Evolutionary conservation across 371 early-diverging fungal genomes (phyloP), one percentile per base, ranked within the genome.

Genomic region (Circinella umbellata): DNA sequence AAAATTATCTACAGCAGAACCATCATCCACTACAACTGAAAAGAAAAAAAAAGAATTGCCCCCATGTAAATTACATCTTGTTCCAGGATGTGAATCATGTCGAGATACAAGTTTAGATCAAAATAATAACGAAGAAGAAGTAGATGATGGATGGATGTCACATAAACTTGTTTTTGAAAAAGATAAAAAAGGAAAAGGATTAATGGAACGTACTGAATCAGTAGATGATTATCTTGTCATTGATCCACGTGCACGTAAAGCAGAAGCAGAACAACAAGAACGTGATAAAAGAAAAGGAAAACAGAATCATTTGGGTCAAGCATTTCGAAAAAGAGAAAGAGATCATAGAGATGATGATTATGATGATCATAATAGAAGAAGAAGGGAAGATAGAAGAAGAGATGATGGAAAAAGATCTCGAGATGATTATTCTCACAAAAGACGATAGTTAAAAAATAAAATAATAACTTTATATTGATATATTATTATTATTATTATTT

Each of bases 171-270:
- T 85, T 0, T 93, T 92, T 74, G 89, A 83, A 62, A 90, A 88
- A 67, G 91, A 92, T 69, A 76, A 81, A 51, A 88, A 85, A 61
- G 90, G 89, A 42, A 90, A 90, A 64, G 88, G 90, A 66, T 59
- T 88, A 17, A 82, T 87, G 70, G 83, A 88, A 37, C 80, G 87
- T 51, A 81, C 81, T 17, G 91, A 91, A 53, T 82, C 83, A 6
- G 84, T 90, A 1, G 89, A 93, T 69, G 93, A 92, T 64, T 92
- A 90, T 73, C 80, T 91, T 7, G 93, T 93, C 14, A 90, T 93
- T 74, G 94, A 94, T 69, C 93, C 94, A 11, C 76, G 87, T 15
- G 80, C 79, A 17, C 73, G 81, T 48, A 78, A 80, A 48, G 80
- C 80, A 17, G 73, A 83, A 63, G 80, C 80, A 0, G 74, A 78